Evolutionary conservation across 2,329 filamentous ascomycete genomes (phyloP).

Genomic region (Trichophyton simii): DNA sequence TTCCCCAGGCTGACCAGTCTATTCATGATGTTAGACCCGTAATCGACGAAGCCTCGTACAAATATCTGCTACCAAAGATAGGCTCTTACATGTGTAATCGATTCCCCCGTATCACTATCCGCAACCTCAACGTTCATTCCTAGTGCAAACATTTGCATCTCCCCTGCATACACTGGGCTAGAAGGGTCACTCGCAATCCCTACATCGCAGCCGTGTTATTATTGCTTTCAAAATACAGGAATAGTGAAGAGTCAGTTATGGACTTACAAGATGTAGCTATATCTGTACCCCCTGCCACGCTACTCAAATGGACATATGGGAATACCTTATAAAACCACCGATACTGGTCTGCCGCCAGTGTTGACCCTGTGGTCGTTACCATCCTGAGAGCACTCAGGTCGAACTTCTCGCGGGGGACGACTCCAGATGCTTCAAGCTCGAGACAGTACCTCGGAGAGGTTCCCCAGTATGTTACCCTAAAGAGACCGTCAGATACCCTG

Average conservation of each 20-base stretch:
- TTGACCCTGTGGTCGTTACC: constrained; percentile 36
- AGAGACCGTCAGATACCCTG: not conserved
- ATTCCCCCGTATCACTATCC: constrained; percentile 27
- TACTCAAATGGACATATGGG: constrained; percentile 30
- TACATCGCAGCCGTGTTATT: not conserved
- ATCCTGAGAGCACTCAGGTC: constrained; percentile 30
- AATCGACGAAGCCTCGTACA: not conserved
- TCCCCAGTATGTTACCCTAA: constrained; percentile 32
- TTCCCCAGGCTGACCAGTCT: constrained; percentile 31
- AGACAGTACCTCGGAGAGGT: constrained; percentile 34
- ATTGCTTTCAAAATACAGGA: not conserved
- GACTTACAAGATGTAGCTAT: constrained; percentile 29
- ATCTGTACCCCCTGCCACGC: constrained; percentile 38
- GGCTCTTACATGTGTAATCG: constrained; percentile 18
- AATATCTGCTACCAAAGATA: not conserved
- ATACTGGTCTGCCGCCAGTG: constrained; percentile 32
- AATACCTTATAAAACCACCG: constrained; percentile 36
- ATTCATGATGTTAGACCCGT: not conserved
- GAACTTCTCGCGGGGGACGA: constrained; percentile 26
- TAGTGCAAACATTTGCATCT: constrained; percentile 35
- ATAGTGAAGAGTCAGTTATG: not conserved
- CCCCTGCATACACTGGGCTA: constrained; percentile 33
- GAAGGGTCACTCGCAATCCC: constrained; percentile 30
- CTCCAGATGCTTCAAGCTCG: constrained; percentile 28
- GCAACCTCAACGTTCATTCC: constrained; percentile 38